phyloP scores from a whole-genome alignment of 441 rosid species.

The Pelargonium fulgidum region DNA sequence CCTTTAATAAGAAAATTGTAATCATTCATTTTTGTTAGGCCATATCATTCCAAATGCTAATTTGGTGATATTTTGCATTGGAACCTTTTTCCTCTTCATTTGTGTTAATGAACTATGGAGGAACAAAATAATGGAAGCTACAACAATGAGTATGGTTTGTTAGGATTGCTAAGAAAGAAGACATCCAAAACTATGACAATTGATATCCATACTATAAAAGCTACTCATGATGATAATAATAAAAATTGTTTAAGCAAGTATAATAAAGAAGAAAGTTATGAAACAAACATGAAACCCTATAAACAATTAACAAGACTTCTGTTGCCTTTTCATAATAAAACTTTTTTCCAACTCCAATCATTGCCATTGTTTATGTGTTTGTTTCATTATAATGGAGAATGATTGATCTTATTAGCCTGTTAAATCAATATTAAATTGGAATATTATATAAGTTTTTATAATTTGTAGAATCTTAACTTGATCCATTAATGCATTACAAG shows the following conservation, averaged over 20 bases:
- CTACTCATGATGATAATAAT: background rate
- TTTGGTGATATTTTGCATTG: background rate
- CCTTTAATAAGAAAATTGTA: too few relatives aligned
- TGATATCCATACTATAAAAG: background rate
- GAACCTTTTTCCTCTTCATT: background rate
- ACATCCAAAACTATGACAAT: constrained; percentile 3
- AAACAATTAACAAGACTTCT: background rate
- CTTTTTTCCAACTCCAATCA: background rate
- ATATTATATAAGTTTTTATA: too few relatives aligned
- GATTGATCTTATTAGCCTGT: background rate
- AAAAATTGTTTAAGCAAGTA: background rate
- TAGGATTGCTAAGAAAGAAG: background rate
- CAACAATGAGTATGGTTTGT: background rate
- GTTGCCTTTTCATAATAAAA: background rate
- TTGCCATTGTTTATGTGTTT: constrained; percentile 5
- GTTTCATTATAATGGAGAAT: background rate
- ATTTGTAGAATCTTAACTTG: too few relatives aligned
- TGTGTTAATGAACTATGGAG: background rate
- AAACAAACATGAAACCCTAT: background rate
- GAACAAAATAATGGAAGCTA: background rate
- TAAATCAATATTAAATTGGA: too few relatives aligned
- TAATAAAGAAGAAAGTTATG: too few relatives aligned
- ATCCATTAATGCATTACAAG: too few relatives aligned
- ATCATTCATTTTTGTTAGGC: too few relatives aligned
- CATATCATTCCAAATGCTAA: background rate